phyloP scores from a whole-genome alignment of 2,329 filamentous ascomycete species.

The Pseudofabraea citricarpa region DNA sequence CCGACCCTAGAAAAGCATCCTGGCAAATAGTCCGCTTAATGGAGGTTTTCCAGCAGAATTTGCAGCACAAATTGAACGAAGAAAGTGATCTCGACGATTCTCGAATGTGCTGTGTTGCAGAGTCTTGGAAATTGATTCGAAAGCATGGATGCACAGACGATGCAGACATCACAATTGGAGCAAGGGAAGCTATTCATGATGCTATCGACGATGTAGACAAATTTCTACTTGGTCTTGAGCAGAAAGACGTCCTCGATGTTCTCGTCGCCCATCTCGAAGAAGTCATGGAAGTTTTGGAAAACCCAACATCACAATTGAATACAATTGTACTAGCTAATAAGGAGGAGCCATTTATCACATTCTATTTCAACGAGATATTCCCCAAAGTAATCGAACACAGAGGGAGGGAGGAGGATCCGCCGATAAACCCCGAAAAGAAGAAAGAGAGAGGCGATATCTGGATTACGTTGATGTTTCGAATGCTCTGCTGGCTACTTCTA shows the following conservation, averaged over 20 bases:
- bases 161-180: conserved; percentile 14
- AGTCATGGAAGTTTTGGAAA: conserved; percentile 39
- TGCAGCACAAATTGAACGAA: too few relatives aligned
- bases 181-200: conserved; percentile 22
- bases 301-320: conserved; percentile 30
- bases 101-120: too few relatives aligned
- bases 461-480: conserved; percentile 50
- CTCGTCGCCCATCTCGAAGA: conserved; percentile 20
- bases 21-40: conserved; percentile 24
- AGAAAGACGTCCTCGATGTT: conserved; percentile 18
- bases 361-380: conserved; percentile 45
- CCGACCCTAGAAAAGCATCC: conserved; percentile 16
- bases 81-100: not conserved
- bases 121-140: too few relatives aligned
- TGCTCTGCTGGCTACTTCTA: conserved; percentile 54
- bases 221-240: conserved; percentile 15
- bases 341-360: conserved; percentile 44
- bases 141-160: conserved; percentile 18
- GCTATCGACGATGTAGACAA: conserved; percentile 18
- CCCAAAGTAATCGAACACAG: conserved; percentile 34
- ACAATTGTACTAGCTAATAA: conserved; percentile 38
- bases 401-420: conserved; percentile 20
- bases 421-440: conserved; percentile 6
- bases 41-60: conserved; percentile 23
- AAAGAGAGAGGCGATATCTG: conserved; percentile 38